Percentiles rank a stretch among this genome's conserved stretches.
Evolutionary conservation across 306 rosid species (phyloP).

Genomic region (Acacia confusa): DNA sequence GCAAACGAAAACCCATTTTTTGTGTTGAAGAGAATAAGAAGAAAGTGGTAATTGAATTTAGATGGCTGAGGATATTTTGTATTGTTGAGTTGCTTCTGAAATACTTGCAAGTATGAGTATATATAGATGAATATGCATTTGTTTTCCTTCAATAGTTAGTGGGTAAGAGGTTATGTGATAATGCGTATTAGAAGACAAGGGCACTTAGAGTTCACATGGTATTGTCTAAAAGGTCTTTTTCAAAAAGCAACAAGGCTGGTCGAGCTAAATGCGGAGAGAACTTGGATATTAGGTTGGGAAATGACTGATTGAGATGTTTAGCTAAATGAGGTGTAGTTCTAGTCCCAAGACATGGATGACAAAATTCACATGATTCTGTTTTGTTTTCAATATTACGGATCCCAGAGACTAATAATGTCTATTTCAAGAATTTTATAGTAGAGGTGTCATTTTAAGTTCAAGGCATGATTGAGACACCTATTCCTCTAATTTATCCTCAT

Average conservation of each 20-base stretch:
- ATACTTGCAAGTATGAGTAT: not conserved
- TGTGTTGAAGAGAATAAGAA: not conserved
- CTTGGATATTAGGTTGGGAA: not conserved
- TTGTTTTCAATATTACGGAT: too few species aligned
- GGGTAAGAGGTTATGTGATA: not conserved
- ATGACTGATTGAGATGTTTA: not conserved
- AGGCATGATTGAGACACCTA: not conserved
- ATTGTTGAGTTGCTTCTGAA: not conserved
- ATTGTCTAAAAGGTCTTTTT: not conserved
- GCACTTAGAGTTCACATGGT: not conserved
- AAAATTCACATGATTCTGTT: too few species aligned
- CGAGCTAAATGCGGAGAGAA: not conserved
- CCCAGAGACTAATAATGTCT: too few species aligned
- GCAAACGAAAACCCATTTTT: conserved; percentile 9
- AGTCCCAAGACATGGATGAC: too few species aligned
- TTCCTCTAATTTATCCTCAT: not conserved
- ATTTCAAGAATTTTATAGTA: too few species aligned
- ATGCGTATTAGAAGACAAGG: not conserved
- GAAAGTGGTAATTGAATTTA: not conserved
- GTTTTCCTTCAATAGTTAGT: too few species aligned
- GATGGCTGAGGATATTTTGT: not conserved
- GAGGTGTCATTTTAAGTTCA: not conserved
- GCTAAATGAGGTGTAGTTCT: too few species aligned
- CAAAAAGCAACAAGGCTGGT: not conserved
- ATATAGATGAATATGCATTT: not conserved